These are phyloP conservation scores for Apiospora kogelbergensis DNA, from an alignment of 2,329 filamentous ascomycete species.

Conservation along the genomic window DNA sequence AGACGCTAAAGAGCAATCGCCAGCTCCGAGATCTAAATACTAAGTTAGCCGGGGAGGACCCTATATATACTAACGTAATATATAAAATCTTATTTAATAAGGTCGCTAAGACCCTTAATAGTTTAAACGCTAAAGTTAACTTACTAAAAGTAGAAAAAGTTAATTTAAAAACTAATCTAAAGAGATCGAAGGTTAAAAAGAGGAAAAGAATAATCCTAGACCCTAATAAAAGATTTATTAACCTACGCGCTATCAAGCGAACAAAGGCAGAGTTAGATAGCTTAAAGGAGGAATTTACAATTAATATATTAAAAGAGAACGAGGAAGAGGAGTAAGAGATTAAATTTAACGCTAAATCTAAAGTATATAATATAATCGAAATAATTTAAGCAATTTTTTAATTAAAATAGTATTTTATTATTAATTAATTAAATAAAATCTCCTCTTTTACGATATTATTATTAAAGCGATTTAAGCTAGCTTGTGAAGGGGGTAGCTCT, in stretches of 20 bases:
- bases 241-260: not conserved
- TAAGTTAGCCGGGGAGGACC: not conserved
- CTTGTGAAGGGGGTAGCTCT: too few species aligned
- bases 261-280: not conserved
- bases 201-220: not conserved
- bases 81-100: not conserved
- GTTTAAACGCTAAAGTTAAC: not conserved
- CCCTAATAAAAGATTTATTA: not conserved
- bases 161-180: not conserved
- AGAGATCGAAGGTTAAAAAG: not conserved
- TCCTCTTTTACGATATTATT: not conserved
- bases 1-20: not conserved
- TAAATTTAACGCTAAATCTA: not conserved
- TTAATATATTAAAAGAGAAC: too few species aligned
- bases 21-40: not conserved
- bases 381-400: not conserved
- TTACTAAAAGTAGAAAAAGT: not conserved
- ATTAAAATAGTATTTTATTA: not conserved
- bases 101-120: not conserved
- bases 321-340: not conserved
- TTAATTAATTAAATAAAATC: not conserved
- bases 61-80: not conserved
- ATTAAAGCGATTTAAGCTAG: too few species aligned
- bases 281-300: accelerated
- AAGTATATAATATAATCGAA: not conserved